Conservation (phyloP, 2,329 filamentous ascomycete genomes). For the Capronia americana region DNA sequence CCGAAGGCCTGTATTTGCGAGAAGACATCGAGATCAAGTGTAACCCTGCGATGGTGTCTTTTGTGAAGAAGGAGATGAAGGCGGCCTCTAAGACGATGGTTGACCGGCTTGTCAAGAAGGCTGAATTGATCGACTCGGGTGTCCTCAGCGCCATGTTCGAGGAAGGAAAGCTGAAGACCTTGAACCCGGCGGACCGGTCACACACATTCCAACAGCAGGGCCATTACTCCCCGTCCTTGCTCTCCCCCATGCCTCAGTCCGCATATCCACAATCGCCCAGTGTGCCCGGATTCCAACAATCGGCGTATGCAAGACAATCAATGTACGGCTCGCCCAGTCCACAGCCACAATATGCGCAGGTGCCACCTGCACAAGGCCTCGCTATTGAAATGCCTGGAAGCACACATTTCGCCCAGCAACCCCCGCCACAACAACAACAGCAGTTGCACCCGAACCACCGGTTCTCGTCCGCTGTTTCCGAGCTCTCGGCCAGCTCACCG, state of each 20-base stretch:
- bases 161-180: constrained; percentile 35
- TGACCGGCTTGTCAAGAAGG: constrained; percentile 63
- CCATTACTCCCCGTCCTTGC: constrained; percentile 32
- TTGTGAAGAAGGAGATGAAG: constrained; percentile 83
- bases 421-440: constrained; percentile 9
- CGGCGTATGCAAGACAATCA: constrained; percentile 29
- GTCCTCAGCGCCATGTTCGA: constrained; percentile 39
- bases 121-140: constrained; percentile 50
- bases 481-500: constrained; percentile 32
- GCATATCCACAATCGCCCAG: constrained; percentile 20
- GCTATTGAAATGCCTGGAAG: constrained; percentile 40
- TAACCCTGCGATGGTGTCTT: constrained; percentile 75
- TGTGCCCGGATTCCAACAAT: constrained; percentile 20
- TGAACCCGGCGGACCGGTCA: constrained; percentile 37
- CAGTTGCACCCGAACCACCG: constrained; percentile 24
- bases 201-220: constrained; percentile 27
- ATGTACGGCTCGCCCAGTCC: constrained; percentile 18
- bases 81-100: constrained; percentile 76
- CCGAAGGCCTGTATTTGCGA: constrained; percentile 74
- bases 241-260: constrained; percentile 22
- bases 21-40: constrained; percentile 86
- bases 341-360: constrained; percentile 7
- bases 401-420: constrained; percentile 24
- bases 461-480: constrained; percentile 31
- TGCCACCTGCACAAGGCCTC: constrained; percentile 30